Evolutionary conservation across 352 stramenopile genomes (phyloP).

Genomic region (Phytophthora fragariaefolia): DNA sequence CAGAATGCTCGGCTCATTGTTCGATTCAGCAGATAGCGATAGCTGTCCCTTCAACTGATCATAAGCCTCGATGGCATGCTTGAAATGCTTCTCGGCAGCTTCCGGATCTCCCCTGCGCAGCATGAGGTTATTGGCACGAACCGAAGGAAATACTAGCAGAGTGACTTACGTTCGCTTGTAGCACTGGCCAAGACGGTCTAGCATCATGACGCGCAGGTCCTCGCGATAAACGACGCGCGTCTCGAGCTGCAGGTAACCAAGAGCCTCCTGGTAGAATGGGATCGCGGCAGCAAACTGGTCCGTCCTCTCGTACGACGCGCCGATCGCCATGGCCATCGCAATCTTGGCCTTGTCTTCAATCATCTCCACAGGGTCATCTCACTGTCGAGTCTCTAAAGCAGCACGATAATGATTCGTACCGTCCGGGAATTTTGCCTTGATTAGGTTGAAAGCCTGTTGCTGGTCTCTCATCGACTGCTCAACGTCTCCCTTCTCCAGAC

Average conservation of each 20-base stretch:
- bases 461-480: constrained; percentile 22
- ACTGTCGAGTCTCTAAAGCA: too few relatives aligned
- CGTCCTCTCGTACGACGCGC: constrained; percentile 65
- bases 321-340: constrained; percentile 63
- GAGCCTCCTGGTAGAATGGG: constrained; percentile 63
- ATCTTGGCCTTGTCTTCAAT: constrained; percentile 62
- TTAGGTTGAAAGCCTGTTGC: constrained; percentile 19
- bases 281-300: constrained; percentile 43
- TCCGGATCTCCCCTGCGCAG: constrained; percentile 10
- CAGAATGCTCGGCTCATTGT: constrained; percentile 7
- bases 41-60: constrained; percentile 29
- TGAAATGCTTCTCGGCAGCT: constrained; percentile 29
- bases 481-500: constrained; percentile 20
- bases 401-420: constrained; percentile 4
- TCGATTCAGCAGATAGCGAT: constrained; percentile 16
- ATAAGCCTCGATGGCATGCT: constrained; percentile 31
- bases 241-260: constrained; percentile 39
- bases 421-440: constrained; percentile 21
- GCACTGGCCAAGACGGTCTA: constrained; percentile 75
- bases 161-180: constrained; percentile 51
- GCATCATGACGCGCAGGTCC: constrained; percentile 46
- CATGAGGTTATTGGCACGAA: too few relatives aligned
- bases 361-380: too few relatives aligned
- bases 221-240: constrained; percentile 24
- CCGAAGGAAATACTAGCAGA: too few relatives aligned